Base-by-base conservation (phyloP, 306 rosid species). In the Prunus davidiana region DNA sequence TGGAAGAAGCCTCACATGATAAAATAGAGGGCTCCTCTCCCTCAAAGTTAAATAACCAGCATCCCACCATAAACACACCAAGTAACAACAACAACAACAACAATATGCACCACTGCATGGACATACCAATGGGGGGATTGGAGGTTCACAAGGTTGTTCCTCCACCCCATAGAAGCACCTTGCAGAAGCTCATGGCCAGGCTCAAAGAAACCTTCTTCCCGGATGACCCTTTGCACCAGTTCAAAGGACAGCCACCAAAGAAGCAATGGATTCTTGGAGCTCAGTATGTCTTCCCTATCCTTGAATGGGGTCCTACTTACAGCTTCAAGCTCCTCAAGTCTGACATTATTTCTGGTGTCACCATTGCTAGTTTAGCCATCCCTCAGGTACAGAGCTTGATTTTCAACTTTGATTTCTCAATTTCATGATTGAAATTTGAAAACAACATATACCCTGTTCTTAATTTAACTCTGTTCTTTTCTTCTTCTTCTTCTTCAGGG, bases 291-390 rank as follows among this genome's bases (percentile, higher is more conserved):
- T 90, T 95, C 79, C 97, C 99, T 28, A 82, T 95, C 70, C 90
- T 95, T 76, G 87, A 90, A 78, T 95, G 99, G 99, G 92, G 96
- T 51, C 90, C 97, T 76, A 78, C 72, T 72, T 95, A 95, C 76
- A 88, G 56, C 79, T 32, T 92, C 83, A 56, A 78, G 11, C 90
- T 92, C 84, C 86, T 95, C 62, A 95, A 92, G 81, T 95, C 97
- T 52, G 99, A 95, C 84, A 78, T 95, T 71, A 82, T 95, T 82
- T 34, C 99, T 62, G 99, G 99, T 67, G 91, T 95, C 86, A 95
- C 99, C 84, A 95, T 95, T 82, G 99, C 99, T 66, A 92, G 97
- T 79, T 84, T 95, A 61, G 97, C 99, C 86, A 95, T 95, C 57
- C 99, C 99, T 5, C 98, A 93, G 98, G 98, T 91, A 27, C 2